phyloP scores from a whole-genome alignment of 116 monocot genomes.

The Papilionanthe hybrid region DNA sequence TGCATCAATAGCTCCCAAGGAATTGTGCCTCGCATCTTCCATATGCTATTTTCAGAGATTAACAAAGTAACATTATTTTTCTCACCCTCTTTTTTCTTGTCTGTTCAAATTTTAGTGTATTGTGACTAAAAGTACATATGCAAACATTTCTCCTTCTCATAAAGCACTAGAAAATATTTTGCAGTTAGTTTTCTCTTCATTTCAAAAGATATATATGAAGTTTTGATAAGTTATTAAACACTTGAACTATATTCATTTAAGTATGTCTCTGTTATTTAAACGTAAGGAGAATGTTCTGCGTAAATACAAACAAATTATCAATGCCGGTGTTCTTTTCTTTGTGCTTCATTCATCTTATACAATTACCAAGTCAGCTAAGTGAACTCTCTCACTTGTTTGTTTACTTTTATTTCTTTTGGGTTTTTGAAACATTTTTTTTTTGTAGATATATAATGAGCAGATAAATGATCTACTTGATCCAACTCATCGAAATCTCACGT shows the following conservation, averaged over 20 bases:
- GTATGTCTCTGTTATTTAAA: slow-evolving; percentile 3
- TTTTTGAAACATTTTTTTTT: background rate
- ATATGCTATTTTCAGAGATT: slow-evolving; percentile 72
- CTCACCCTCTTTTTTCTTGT: background rate
- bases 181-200: background rate
- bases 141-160: background rate
- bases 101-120: background rate
- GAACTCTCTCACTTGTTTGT: background rate
- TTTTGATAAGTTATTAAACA: background rate
- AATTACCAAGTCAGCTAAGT: background rate
- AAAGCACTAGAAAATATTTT: background rate
- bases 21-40: slow-evolving; percentile 78
- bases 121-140: no score
- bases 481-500: slow-evolving; percentile 59
- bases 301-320: slow-evolving; percentile 55
- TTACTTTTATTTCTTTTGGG: background rate
- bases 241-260: background rate
- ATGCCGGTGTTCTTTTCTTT: slow-evolving; percentile 80
- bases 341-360: slow-evolving; percentile 40
- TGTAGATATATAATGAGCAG: slow-evolving; percentile 70
- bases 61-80: slow-evolving; percentile 34
- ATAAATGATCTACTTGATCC: slow-evolving; percentile 80
- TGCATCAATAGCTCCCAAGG: slow-evolving; percentile 45
- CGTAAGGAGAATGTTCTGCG: slow-evolving; percentile 41
- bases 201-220: background rate